Conservation (phyloP, 176 grass and related monocot genomes). For the Triticum monococcum region DNA sequence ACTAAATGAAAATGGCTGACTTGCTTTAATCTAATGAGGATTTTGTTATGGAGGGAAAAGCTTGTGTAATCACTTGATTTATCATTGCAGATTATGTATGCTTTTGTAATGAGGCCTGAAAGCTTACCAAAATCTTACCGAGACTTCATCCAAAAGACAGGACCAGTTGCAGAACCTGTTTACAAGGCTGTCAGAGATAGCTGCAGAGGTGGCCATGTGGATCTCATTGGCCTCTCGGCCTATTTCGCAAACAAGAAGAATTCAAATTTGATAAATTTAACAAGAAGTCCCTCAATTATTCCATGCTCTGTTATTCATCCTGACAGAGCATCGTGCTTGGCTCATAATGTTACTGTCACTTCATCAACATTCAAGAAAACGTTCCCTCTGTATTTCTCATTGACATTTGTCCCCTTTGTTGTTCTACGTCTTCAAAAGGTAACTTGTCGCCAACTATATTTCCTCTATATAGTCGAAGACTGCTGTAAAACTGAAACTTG, state of each 20-base stretch:
- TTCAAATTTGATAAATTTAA: slow-evolving; percentile 54
- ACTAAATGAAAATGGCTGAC: slow-evolving; percentile 10
- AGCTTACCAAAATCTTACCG: slow-evolving; percentile 96
- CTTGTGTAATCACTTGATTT: slow-evolving; percentile 26
- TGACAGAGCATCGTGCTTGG: slow-evolving; percentile 71
- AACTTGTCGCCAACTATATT: slow-evolving; percentile 28
- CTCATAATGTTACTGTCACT: slow-evolving; percentile 63
- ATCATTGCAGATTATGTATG: slow-evolving; percentile 94
- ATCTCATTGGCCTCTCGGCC: slow-evolving; percentile 60
- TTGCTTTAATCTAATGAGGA: slow-evolving; percentile 3
- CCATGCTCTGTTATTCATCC: slow-evolving; percentile 95
- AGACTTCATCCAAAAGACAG: slow-evolving; percentile 98
- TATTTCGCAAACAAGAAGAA: slow-evolving; percentile 65
- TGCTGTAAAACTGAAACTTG: slow-evolving; percentile 3
- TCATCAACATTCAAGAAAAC: slow-evolving; percentile 98
- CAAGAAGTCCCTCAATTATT: slow-evolving; percentile 61
- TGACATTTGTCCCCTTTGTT: slow-evolving; percentile 93
- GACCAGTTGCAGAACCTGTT: slow-evolving; percentile 86
- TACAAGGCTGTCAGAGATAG: slow-evolving; percentile 77
- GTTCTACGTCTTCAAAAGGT: slow-evolving; percentile 98
- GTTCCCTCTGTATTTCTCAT: slow-evolving; percentile 96
- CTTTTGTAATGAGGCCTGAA: slow-evolving; percentile 97
- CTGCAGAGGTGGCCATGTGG: slow-evolving; percentile 83
- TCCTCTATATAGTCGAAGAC: slow-evolving; percentile 26
- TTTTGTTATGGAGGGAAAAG: slow-evolving; percentile 14